Evolutionary conservation across 306 rosid species (phyloP).

Genomic region (Prunus mume): DNA sequence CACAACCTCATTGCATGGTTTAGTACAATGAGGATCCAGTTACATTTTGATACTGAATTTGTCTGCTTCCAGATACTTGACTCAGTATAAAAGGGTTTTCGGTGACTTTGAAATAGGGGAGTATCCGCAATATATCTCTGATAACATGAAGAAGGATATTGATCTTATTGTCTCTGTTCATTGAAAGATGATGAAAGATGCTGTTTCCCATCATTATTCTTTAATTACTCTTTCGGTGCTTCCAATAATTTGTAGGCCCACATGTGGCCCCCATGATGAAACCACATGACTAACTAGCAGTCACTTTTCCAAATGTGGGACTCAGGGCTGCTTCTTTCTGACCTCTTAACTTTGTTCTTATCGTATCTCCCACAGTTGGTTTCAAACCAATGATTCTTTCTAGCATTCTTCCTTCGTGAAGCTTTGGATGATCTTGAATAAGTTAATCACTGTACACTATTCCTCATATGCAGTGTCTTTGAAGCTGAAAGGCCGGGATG

Average conservation of each 20-base stretch:
- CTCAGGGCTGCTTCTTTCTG: neutral
- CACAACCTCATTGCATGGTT: neutral
- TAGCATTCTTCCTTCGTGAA: neutral
- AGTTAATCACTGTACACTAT: neutral
- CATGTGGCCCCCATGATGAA: neutral
- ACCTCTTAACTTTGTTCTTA: neutral
- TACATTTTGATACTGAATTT: neutral
- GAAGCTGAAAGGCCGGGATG: slow-evolving; percentile 95
- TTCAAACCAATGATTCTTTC: neutral
- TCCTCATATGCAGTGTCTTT: slow-evolving; percentile 70
- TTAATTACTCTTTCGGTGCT: neutral
- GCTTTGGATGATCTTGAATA: neutral
- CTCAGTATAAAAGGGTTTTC: neutral
- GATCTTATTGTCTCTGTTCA: neutral
- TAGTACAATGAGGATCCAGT: neutral
- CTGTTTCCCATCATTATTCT: neutral
- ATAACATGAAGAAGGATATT: neutral
- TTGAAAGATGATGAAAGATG: neutral
- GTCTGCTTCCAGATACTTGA: neutral
- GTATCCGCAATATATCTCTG: neutral
- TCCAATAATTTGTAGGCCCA: neutral
- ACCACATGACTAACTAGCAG: neutral
- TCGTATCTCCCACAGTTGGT: neutral
- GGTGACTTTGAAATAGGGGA: neutral
- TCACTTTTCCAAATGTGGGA: neutral